These are phyloP conservation scores for Lichenothelia convexa DNA, from an alignment of 495 filamentous ascomycete species.

Conservation along the genomic window DNA sequence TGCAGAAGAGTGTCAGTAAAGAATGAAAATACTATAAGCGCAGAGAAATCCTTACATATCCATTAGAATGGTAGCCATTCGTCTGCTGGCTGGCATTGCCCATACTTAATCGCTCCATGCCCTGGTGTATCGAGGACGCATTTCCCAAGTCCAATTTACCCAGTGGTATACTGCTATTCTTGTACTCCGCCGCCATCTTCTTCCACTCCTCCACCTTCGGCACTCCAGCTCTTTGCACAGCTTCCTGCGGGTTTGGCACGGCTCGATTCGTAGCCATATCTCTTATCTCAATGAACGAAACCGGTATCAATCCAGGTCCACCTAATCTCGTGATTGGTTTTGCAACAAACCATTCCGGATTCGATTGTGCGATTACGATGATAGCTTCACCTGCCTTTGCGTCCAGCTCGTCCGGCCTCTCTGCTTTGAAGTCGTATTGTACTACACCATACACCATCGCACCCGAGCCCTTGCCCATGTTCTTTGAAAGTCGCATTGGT, in stretches of 20 bases:
- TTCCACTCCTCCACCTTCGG: constrained; percentile 99
- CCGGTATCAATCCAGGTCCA: constrained; percentile 86
- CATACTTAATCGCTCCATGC: constrained; percentile 68
- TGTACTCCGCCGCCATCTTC: constrained; percentile 97
- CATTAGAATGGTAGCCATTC: constrained; percentile 22
- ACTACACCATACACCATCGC: constrained; percentile 94
- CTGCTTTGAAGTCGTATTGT: constrained; percentile 91
- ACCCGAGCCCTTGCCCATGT: constrained; percentile 42
- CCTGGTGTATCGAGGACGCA: constrained; percentile 37
- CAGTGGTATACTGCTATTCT: constrained; percentile 93
- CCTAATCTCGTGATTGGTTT: constrained; percentile 92
- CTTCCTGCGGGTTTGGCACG: constrained; percentile 67
- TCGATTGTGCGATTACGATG: constrained; percentile 97
- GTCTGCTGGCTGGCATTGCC: constrained; percentile 27
- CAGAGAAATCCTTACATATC: constrained; percentile 21
- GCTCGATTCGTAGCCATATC: constrained; percentile 80
- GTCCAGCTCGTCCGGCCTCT: constrained; percentile 85
- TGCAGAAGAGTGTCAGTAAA: not conserved
- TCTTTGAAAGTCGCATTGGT: constrained; percentile 31
- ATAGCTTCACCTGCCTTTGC: constrained; percentile 91
- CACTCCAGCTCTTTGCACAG: constrained; percentile 75
- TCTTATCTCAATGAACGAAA: constrained; percentile 89
- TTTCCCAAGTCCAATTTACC: constrained; percentile 61
- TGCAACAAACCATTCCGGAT: constrained; percentile 97
- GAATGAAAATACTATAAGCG: not conserved